Conservation (phyloP, 768 basidiomycete species). For the Dendrothele bispora region DNA sequence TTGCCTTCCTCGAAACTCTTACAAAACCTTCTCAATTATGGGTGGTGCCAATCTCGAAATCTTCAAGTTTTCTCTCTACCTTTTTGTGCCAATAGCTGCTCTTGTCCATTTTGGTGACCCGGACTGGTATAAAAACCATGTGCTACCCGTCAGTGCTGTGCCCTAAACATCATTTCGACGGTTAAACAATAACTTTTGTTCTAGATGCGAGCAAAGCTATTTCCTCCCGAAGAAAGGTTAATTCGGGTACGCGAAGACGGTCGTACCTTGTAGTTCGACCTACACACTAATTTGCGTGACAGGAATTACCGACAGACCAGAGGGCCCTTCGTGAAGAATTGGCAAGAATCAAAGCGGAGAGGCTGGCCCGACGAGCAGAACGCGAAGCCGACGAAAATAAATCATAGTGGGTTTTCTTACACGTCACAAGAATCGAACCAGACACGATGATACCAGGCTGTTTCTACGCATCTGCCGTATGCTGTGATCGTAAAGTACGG, state of each 20-base stretch:
- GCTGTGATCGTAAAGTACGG: no score
- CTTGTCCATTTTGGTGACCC: conserved; percentile 88
- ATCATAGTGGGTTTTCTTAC: no score
- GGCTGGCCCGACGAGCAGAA: conserved; percentile 46
- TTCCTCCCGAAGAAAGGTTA: conserved; percentile 61
- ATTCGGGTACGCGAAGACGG: conserved; percentile 37
- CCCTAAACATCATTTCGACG: background rate
- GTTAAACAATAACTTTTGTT: background rate
- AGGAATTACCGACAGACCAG: conserved; percentile 70
- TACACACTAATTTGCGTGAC: conserved; percentile 2
- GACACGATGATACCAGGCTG: no score
- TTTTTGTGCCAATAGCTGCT: conserved; percentile 80
- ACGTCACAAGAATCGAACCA: no score
- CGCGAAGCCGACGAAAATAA: no score
- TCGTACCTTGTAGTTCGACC: background rate
- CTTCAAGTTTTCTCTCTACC: conserved; percentile 87
- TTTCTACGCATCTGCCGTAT: no score
- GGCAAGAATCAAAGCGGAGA: conserved; percentile 66
- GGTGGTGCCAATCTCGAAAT: conserved; percentile 83
- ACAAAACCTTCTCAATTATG: conserved; percentile 43
- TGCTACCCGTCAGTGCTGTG: conserved; percentile 62
- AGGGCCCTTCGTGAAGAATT: conserved; percentile 66
- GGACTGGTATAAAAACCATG: conserved; percentile 78
- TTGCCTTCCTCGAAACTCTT: background rate
- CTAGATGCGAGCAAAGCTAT: conserved; percentile 73